These are phyloP conservation scores for Neofusicoccum ribis DNA, from an alignment of 2,329 filamentous ascomycete species.

Conservation along the genomic window DNA sequence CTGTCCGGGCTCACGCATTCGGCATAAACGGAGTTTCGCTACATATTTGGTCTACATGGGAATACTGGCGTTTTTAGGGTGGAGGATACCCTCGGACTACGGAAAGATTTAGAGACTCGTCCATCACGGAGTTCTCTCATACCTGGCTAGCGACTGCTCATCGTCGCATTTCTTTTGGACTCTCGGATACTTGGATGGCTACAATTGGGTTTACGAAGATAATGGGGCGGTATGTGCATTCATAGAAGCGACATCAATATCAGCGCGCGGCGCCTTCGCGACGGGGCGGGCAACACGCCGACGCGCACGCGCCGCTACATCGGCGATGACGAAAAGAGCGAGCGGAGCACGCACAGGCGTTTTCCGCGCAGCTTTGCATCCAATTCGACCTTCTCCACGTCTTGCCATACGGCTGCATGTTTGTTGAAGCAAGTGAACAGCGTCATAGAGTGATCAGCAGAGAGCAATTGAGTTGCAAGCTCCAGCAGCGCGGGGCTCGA, in stretches of 20 bases:
- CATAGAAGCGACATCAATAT: neutral
- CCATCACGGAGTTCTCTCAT: slow-evolving; percentile 2
- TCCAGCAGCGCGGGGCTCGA: neutral
- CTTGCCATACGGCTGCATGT: neutral
- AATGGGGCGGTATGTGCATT: slow-evolving; percentile 1
- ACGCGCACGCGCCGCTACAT: neutral
- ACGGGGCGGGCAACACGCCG: neutral
- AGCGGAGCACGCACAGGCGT: neutral
- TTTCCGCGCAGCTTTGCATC: neutral
- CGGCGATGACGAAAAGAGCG: slow-evolving; percentile 5
- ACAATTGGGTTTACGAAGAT: slow-evolving; percentile 6
- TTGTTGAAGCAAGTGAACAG: neutral
- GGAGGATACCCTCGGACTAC: slow-evolving; percentile 18
- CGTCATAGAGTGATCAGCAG: neutral
- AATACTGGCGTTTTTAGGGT: slow-evolving; percentile 9
- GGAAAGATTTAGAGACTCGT: neutral
- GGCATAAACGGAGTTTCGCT: slow-evolving; percentile 1
- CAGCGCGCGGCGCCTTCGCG: slow-evolving; percentile 3
- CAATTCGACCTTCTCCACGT: neutral
- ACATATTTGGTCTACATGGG: neutral
- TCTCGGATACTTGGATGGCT: neutral
- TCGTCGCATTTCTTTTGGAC: neutral
- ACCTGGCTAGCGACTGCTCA: neutral
- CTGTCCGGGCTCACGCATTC: neutral
- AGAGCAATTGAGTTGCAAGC: neutral